Evolutionary conservation across 106 monocot genomes (phyloP), one percentile per base, ranked within the genome.

Genomic region (Gastrodia elata): DNA sequence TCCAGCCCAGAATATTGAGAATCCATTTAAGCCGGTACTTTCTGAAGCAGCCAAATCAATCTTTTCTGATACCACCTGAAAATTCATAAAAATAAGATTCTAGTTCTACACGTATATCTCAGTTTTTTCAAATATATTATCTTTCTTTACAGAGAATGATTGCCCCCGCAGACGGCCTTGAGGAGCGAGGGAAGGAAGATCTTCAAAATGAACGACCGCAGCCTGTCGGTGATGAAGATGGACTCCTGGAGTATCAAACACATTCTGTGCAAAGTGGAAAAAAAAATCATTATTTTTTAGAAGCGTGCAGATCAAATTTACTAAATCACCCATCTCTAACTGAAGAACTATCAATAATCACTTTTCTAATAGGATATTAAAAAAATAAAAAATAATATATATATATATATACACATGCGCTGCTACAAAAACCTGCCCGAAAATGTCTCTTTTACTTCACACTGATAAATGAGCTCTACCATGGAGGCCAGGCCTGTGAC

Each of bases 141-240:
- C n/a, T 73, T n/a, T 76, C 74, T 74, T 65, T 88, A 98, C 97
- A 80, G 86, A 84, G 70, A 85, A 91, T 55, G 80, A 70, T 67
- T 75, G 88, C 13, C 84, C 90, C 64, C 83, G 84, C 35, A 98
- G 78, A 80, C 93, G 87, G 80, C 88, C 91, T 74, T 81, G 90
- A 81, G 97, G 97, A 32, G 97, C 97, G 75, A 98, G 92, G 64
- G 38, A 80, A 64, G 86, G 88, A 26, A 98, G 86, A 75, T 98
- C 97, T 76, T 90, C 90, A 75, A 91, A 83, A 78, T 91, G 91
- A 75, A 98, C 91, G 65, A 93, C 93, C 61, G 97, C 93, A 70
- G 91, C 86, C 75, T 93, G 97, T 52, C 93, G 80, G 67, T 98
- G 97, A 37, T 98, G 97, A 77, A 98, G 90, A 88, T 98, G 97